A percentile compares a stretch with the other conserved stretches of the same genome.
phyloP scores from a whole-genome alignment of 768 basidiomycete species.

The Ramaria rubella region DNA sequence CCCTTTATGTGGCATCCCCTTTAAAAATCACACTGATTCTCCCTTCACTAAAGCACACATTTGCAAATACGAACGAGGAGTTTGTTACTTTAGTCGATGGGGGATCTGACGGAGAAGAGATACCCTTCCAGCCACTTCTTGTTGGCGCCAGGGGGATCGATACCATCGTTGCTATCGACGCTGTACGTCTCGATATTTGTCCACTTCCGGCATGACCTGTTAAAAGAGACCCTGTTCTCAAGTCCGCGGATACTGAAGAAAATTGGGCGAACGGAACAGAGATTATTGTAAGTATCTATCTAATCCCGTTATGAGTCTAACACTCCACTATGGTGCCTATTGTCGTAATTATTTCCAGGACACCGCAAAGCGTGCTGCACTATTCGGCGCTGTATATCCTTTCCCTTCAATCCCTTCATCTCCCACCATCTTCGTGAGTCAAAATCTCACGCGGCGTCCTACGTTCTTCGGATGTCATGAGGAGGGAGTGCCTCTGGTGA shows the following conservation, averaged over 20 bases:
- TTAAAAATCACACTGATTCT: neutral
- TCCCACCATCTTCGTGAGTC: conserved; percentile 25
- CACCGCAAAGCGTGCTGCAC: conserved; percentile 31
- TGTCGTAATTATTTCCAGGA: no score
- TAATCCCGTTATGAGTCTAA: neutral
- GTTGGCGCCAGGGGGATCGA: conserved; percentile 41
- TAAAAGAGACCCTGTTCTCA: neutral
- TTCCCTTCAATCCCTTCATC: conserved; percentile 27
- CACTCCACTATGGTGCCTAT: no score
- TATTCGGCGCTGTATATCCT: conserved; percentile 28
- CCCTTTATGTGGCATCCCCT: neutral
- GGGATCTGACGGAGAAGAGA: conserved; percentile 36
- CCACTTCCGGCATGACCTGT: neutral
- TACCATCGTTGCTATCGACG: conserved; percentile 44
- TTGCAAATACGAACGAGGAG: conserved; percentile 27
- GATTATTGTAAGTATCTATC: neutral
- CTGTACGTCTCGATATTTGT: neutral
- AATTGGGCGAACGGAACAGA: conserved; percentile 9
- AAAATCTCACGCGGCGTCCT: conserved; percentile 31
- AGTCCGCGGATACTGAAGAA: conserved; percentile 5
- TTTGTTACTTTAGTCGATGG: conserved; percentile 34
- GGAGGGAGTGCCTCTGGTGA: conserved; percentile 37
- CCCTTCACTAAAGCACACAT: conserved; percentile 16
- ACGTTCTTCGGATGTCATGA: conserved; percentile 43
- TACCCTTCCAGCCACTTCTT: conserved; percentile 46